These are phyloP conservation scores for Microbotryum violaceum DNA, from an alignment of 1,284 basidiomycete genomes.

Conservation along the genomic window DNA sequence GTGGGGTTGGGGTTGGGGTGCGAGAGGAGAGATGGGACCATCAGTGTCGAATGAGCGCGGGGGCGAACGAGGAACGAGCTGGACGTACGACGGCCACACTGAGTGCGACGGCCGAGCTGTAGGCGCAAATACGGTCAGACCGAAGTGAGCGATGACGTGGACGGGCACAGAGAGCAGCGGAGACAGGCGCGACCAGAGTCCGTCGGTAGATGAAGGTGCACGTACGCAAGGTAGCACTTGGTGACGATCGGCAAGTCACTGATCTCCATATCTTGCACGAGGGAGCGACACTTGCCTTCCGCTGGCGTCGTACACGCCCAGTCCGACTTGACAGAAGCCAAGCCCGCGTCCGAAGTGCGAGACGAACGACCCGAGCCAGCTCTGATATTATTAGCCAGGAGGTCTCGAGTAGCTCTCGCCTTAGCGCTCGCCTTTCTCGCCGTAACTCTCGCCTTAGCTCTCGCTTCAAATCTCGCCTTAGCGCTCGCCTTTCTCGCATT, in stretches of 20 bases:
- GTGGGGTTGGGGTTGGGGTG: constrained; percentile 3
- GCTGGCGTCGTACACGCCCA: too few species aligned
- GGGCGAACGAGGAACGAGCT: background rate
- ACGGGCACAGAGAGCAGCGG: too few species aligned
- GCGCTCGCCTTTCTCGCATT: too few species aligned
- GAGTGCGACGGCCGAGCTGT: constrained; percentile 49
- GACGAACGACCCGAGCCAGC: too few species aligned
- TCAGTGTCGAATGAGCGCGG: background rate
- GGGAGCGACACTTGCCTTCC: background rate
- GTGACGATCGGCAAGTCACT: constrained; percentile 83
- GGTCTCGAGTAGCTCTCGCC: too few species aligned
- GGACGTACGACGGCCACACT: constrained; percentile 72
- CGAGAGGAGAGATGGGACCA: too few species aligned
- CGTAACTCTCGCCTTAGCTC: too few species aligned
- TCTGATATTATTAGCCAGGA: too few species aligned
- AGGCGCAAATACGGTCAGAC: background rate
- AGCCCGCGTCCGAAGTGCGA: too few species aligned
- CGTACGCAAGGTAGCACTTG: constrained; percentile 33
- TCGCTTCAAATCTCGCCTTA: too few species aligned
- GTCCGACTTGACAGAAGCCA: too few species aligned
- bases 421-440: too few species aligned
- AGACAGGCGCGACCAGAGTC: background rate
- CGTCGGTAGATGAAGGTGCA: background rate
- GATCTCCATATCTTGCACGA: constrained; percentile 39
- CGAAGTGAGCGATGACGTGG: background rate